These are phyloP conservation scores for Dendrobium catenatum DNA, from an alignment of 106 monocot genomes.

Conservation along the genomic window DNA sequence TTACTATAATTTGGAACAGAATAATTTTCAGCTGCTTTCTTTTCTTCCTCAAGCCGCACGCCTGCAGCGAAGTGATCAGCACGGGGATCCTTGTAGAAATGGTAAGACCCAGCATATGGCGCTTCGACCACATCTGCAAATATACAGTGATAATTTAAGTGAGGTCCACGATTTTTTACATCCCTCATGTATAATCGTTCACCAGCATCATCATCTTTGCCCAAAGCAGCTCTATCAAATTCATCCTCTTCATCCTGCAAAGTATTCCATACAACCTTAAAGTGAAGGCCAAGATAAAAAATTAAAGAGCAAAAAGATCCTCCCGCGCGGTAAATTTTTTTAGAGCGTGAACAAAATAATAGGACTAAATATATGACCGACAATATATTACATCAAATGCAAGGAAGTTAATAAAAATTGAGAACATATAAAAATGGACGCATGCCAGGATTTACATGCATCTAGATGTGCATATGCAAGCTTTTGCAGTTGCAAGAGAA, in stretches of 20 bases:
- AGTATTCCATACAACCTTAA: background rate
- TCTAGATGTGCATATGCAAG: background rate
- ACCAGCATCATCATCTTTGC: conserved; percentile 39
- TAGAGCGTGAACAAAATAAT: background rate
- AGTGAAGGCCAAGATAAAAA: background rate
- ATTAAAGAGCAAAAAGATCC: background rate
- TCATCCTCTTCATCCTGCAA: conserved; percentile 96
- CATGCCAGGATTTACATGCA: background rate
- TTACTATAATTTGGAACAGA: background rate
- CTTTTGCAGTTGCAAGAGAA: too few species aligned
- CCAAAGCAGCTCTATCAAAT: conserved; percentile 67
- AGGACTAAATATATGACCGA: background rate
- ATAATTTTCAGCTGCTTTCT: conserved; percentile 4
- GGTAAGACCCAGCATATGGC: conserved; percentile 16
- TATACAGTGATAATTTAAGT: conserved; percentile 49
- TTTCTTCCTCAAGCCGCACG: conserved; percentile 61
- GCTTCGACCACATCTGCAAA: conserved; percentile 47
- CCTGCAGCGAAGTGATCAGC: conserved; percentile 80
- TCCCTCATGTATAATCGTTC: conserved; percentile 94
- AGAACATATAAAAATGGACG: background rate
- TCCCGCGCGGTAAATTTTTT: background rate
- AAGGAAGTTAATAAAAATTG: background rate
- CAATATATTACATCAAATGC: background rate
- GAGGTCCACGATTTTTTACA: conserved; percentile 57
- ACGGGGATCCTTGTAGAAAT: conserved; percentile 56